Percentiles rank a stretch among this genome's conserved stretches.
phyloP scores from a whole-genome alignment of 371 early-diverging fungal species.

The Gilbertella persicaria region DNA sequence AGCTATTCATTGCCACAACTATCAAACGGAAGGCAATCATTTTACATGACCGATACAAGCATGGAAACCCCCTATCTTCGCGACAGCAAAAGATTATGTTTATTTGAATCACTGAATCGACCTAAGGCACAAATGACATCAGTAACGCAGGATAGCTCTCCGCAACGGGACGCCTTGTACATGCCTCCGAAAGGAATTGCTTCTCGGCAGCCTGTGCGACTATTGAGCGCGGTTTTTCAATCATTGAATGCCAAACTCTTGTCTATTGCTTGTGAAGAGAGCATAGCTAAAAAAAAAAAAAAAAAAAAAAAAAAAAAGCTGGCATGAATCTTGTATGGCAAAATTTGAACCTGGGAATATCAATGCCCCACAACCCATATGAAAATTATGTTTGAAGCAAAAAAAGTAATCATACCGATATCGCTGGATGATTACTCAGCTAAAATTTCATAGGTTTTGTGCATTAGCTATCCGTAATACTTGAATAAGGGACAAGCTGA shows the following conservation, averaged over 20 bases:
- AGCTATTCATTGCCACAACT: conserved; percentile 9
- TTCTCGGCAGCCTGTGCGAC: too few species aligned
- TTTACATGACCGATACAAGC: conserved; percentile 7
- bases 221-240: conserved; percentile 2
- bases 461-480: too few species aligned
- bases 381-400: too few species aligned
- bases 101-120: conserved; percentile 8
- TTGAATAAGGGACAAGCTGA: too few species aligned
- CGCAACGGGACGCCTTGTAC: too few species aligned
- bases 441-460: too few species aligned
- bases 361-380: too few species aligned
- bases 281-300: not conserved
- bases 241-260: conserved; percentile 8
- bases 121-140: conserved; percentile 11
- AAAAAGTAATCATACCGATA: too few species aligned
- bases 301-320: not conserved
- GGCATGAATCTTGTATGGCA: conserved; percentile 1
- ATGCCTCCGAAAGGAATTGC: too few species aligned
- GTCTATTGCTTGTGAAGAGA: not conserved
- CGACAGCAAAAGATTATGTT: conserved; percentile 10
- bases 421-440: too few species aligned
- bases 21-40: conserved; percentile 6
- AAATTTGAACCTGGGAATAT: too few species aligned
- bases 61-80: conserved; percentile 7
- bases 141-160: conserved; percentile 5